Conservation (phyloP, 129 eudicot genomes). For the Pittosporum tobira region DNA sequence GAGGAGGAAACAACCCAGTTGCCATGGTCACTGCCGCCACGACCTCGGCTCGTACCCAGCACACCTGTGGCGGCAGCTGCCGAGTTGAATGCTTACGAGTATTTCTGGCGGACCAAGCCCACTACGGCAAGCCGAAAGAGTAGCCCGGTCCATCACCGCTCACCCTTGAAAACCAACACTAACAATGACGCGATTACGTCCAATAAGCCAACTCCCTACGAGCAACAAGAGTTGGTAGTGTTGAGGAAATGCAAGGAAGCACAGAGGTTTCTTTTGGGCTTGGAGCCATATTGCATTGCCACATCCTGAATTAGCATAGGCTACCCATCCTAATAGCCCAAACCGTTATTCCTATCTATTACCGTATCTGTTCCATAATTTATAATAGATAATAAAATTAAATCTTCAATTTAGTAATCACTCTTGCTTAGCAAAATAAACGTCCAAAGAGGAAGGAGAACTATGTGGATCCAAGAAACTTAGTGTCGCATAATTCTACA, state of each 20-base stretch:
- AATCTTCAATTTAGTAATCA: neutral
- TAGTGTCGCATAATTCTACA: neutral
- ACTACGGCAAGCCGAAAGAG: constrained; percentile 22
- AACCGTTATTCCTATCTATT: constrained; percentile 7
- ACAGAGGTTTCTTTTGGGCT: constrained; percentile 39
- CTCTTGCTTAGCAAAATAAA: constrained; percentile 27
- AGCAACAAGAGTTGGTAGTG: constrained; percentile 36
- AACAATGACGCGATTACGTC: neutral
- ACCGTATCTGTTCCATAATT: neutral
- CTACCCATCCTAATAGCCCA: neutral
- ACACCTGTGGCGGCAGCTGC: constrained; percentile 23
- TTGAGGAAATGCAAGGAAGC: constrained; percentile 59
- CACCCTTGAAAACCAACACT: constrained; percentile 23
- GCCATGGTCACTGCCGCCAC: constrained; percentile 33
- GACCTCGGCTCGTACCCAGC: constrained; percentile 30
- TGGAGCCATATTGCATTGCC: constrained; percentile 89
- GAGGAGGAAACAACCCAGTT: neutral
- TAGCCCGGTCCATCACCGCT: constrained; percentile 22
- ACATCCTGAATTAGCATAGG: constrained; percentile 46
- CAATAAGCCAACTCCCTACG: constrained; percentile 4
- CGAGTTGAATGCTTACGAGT: constrained; percentile 55
- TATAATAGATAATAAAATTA: too few relatives aligned
- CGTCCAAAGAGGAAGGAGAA: constrained; percentile 11
- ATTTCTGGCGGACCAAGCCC: constrained; percentile 67
- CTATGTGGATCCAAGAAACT: constrained; percentile 14